Percentiles rank a stretch among this genome's conserved stretches.
phyloP scores from a whole-genome alignment of 2,329 filamentous ascomycete genomes.

The Aspergillus eucalypticola region DNA sequence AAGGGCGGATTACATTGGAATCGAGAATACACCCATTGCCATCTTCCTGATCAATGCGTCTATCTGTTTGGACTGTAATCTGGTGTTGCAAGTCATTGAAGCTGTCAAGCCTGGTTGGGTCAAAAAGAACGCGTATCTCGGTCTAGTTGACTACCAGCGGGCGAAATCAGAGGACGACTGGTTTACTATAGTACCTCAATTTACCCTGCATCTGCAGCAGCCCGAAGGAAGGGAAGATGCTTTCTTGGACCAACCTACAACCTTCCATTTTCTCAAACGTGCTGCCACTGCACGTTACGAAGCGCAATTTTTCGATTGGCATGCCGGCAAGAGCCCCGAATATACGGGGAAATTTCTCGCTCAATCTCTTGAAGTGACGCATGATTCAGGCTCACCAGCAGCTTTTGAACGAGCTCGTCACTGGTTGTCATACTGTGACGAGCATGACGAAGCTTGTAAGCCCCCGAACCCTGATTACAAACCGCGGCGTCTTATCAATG shows the following conservation, averaged over 20 bases:
- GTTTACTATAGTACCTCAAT: neutral
- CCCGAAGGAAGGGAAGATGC: neutral
- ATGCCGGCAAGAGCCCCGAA: too few relatives aligned
- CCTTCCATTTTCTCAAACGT: neutral
- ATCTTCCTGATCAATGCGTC: neutral
- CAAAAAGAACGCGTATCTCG: neutral
- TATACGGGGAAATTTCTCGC: neutral
- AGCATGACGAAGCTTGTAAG: neutral
- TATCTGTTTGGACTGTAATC: neutral
- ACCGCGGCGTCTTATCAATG: neutral
- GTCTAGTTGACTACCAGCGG: neutral
- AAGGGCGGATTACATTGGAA: neutral
- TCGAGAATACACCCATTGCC: neutral
- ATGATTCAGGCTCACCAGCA: neutral
- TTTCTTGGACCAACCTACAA: neutral
- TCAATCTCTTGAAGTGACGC: neutral
- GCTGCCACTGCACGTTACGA: neutral
- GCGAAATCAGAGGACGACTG: neutral
- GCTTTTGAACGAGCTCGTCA: neutral
- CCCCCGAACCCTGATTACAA: neutral
- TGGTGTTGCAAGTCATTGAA: neutral
- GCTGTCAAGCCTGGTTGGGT: neutral
- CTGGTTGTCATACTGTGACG: neutral
- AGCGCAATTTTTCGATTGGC: accelerated
- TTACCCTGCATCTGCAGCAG: neutral